Evolutionary conservation across 257 asterid species (phyloP), one percentile per base, ranked within the genome.

Genomic region (Apocynum venetum): DNA sequence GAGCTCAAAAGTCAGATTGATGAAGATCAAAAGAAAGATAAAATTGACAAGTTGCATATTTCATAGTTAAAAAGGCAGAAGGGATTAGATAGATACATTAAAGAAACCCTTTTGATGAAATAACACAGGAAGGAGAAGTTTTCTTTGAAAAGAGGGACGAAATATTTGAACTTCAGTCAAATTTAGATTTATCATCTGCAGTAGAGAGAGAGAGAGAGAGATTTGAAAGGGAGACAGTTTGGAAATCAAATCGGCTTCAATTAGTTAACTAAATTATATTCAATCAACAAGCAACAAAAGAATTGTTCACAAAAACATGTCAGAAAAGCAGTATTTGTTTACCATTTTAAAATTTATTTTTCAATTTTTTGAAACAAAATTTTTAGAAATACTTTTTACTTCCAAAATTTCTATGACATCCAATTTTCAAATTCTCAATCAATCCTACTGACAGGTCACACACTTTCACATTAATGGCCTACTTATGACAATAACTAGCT

Each of bases 191-290:
- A 61, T 61, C 35, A 12, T 63, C 11, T 63, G 43, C 25, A 65
- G n/a, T 40, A 51, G 53, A 75, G 40, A 36, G 78, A 46, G 52
- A 51, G 53, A 75, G 40, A 36, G 78, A 46, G 36, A 8, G n/a
- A 6, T 13, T 51, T 15, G n/a, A 60, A 60, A 60, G n/a, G 59
- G 59, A 25, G 11, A 41, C 1, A n/a, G 59, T 53, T 53, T 3
- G 20, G 59, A 61, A 25, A 57, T 1, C 8, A 4, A 41, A 75
- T 43, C 46, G 31, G 8, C 36, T 44, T 46, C 48, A 44, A 17
- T 60, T 60, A 46, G 78, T 25, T 55, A 31, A 73, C 53, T 12
- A 38, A 3, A 64, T 36, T 4, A 64, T 13, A 36, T 12, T 38
- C n/a, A 5, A 38, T 64, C 17, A 64, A n/a, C 61, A 59, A n/a